Base-by-base conservation (phyloP, 1,284 basidiomycete genomes). In the Microbotryum scabiosae region DNA sequence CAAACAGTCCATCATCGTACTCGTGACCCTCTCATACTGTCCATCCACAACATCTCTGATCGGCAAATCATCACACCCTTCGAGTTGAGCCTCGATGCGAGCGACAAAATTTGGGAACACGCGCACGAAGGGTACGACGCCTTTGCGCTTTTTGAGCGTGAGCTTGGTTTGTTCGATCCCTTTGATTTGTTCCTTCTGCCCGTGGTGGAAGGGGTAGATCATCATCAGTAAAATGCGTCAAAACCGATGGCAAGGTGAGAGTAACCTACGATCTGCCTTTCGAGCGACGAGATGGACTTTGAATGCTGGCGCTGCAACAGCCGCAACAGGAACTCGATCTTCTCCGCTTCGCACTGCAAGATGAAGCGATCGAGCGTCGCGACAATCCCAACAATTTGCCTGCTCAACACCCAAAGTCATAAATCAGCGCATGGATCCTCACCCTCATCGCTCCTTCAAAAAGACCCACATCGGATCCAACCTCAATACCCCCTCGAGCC, bases 41-140 rank as follows among this genome's bases (percentile, higher is more conserved):
- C 80, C 78, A 72, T 97, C 86, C 30, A 96, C 87, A 49, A 78
- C 83, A 18, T 78, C 77, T 25, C 94, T 85, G 61, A 96, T 86
- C 69, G 88, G 86, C 57, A 91, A 79, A 3, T 79, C 82, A 67
- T 88, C 85, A 16, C 82, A 82, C 25, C 84, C 85, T 54, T 85
- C 78, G n/a, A 98, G 81, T 72, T 97, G 94, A 36, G 78, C 80
- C 75, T 98, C 94, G 36, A 97, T 81, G 6, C 86, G 84, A 23
- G 83, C 80, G 60, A 94, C 84, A 72, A 96, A 97, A 2, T 72
- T 80, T 0, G 94, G 90, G 79, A 98, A 97, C 73, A 90, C 84
- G 68, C 87, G 87, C 70, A 97, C 85, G 73, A 97, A 97, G 54
- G 87, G 87, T n/a, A 85, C 87, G 20, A 97, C 88, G 3, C 94